phyloP scores from a whole-genome alignment of 108 stramenopile species.

The Cyclotella choctawhatcheeana region DNA sequence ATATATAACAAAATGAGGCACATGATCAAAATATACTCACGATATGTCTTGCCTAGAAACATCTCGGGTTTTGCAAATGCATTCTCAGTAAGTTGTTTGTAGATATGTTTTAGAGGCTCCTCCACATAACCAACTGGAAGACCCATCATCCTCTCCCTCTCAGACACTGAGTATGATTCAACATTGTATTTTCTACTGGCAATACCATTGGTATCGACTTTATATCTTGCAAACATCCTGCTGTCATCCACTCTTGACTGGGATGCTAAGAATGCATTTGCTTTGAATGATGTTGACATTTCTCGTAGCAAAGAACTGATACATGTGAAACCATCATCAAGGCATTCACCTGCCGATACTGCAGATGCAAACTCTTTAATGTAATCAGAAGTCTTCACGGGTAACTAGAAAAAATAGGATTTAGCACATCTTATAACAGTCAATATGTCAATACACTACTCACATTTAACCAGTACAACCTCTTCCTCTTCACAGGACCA shows the following conservation, averaged over 20 bases:
- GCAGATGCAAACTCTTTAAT: slow-evolving; percentile 18
- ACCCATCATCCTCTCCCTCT: slow-evolving; percentile 46
- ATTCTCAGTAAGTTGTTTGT: slow-evolving; percentile 17
- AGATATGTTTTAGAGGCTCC: not conserved
- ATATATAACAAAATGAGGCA: no score
- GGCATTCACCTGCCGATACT: slow-evolving; percentile 13
- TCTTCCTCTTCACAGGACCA: slow-evolving; percentile 20
- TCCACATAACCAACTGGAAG: slow-evolving; percentile 33
- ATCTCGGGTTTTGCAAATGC: slow-evolving; percentile 36
- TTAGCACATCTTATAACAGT: not conserved
- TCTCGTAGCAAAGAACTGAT: slow-evolving; percentile 4
- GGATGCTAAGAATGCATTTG: slow-evolving; percentile 41
- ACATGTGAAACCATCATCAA: slow-evolving; percentile 24
- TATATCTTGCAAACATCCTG: slow-evolving; percentile 9
- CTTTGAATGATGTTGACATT: slow-evolving; percentile 3
- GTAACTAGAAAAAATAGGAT: not conserved
- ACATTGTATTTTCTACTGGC: not conserved
- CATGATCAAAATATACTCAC: no score
- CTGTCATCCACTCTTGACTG: slow-evolving; percentile 26
- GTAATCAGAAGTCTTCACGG: slow-evolving; percentile 12
- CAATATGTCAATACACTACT: not conserved
- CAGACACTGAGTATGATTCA: slow-evolving; percentile 21
- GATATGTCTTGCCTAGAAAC: slow-evolving; percentile 3
- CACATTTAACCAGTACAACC: slow-evolving; percentile 50
- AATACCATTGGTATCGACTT: not conserved